phyloP scores from a whole-genome alignment of 129 eudicot species.

The Escallonia rubra region DNA sequence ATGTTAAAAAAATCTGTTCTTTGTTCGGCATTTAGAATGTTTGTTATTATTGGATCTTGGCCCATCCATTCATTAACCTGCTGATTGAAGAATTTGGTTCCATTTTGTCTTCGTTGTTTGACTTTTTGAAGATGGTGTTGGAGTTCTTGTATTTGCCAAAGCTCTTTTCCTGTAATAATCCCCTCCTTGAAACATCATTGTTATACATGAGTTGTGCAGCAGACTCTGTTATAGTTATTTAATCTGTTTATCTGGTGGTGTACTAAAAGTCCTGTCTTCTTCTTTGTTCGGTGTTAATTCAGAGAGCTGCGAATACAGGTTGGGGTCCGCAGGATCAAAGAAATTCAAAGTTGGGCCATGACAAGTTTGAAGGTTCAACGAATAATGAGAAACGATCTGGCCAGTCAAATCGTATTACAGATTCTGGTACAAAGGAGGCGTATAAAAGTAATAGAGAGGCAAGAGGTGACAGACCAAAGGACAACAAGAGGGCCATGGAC shows the following conservation, averaged over 20 bases:
- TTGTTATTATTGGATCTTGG: too few species aligned
- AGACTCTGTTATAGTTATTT: not conserved
- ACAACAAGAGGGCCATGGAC: not conserved
- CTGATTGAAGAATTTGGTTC: too few species aligned
- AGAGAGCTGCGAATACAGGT: slow-evolving; percentile 69
- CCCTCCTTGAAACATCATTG: too few species aligned
- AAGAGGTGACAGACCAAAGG: slow-evolving; percentile 1
- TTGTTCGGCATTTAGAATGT: too few species aligned
- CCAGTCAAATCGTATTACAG: slow-evolving; percentile 3
- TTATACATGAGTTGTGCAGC: not conserved
- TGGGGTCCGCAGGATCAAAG: slow-evolving; percentile 50
- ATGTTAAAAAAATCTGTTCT: too few species aligned
- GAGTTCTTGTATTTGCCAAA: too few species aligned
- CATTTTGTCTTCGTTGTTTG: too few species aligned
- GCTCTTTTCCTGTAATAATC: too few species aligned
- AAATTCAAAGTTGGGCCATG: slow-evolving; percentile 34
- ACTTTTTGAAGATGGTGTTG: too few species aligned
- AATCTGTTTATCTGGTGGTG: too few species aligned
- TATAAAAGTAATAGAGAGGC: slow-evolving; percentile 12
- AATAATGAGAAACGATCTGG: not conserved
- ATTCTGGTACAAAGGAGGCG: slow-evolving; percentile 3
- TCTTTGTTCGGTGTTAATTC: not conserved
- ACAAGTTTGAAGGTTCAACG: slow-evolving; percentile 24
- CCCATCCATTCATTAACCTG: too few species aligned
- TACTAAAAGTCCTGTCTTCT: not conserved